Evolutionary conservation across 2,329 filamentous ascomycete genomes (phyloP).

Genomic region (Zasmidium citrigriseum): DNA sequence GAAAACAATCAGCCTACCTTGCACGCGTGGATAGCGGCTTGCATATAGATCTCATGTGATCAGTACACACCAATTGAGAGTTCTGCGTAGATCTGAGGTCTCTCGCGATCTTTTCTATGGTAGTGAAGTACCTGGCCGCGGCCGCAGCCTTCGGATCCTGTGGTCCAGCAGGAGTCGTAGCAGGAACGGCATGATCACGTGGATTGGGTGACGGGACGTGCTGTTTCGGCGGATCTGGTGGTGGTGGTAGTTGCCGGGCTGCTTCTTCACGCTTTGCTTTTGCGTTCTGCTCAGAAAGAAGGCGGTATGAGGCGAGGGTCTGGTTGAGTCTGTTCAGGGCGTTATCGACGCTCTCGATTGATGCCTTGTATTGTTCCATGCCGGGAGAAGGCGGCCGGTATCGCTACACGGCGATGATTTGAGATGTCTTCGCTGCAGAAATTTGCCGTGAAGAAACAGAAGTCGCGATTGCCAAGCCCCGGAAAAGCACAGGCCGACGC

Average conservation of each 20-base stretch:
- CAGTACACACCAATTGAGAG: slow-evolving; percentile 22
- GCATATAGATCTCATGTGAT: not conserved
- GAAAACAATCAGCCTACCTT: slow-evolving; percentile 22
- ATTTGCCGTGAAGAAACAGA: slow-evolving; percentile 2
- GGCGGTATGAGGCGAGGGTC: slow-evolving; percentile 33
- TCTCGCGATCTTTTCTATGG: not conserved
- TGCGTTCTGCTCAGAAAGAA: slow-evolving; percentile 12
- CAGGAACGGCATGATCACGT: not conserved
- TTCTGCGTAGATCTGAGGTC: not conserved
- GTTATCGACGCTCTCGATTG: slow-evolving; percentile 32
- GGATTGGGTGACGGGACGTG: not conserved
- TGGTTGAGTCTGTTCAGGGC: slow-evolving; percentile 33
- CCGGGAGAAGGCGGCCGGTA: not conserved
- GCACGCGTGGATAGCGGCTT: not conserved
- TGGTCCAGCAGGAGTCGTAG: not conserved
- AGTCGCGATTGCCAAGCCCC: not conserved
- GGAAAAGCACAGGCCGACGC: not conserved
- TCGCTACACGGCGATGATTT: not conserved
- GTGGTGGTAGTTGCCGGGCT: not conserved
- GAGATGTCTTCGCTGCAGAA: not conserved
- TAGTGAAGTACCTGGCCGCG: not conserved
- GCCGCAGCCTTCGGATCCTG: not conserved
- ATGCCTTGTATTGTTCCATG: slow-evolving; percentile 33
- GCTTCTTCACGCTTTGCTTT: slow-evolving; percentile 1
- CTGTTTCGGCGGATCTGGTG: not conserved